Evolutionary conservation across 805 yeast species (phyloP).

Genomic region (Candida oleophila): DNA sequence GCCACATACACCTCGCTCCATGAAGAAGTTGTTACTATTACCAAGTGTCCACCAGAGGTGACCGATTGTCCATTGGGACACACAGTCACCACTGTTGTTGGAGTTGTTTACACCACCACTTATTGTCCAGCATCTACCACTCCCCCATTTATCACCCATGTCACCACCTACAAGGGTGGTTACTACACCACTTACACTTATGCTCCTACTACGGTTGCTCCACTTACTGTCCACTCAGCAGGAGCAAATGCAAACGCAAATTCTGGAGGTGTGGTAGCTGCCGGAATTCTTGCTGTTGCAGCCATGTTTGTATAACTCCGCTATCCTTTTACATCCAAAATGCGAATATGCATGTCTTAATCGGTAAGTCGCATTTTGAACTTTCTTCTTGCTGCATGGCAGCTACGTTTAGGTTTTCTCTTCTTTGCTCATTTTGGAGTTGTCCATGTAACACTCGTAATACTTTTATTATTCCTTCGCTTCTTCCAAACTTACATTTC

Average conservation of each 20-base stretch:
- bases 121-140: conserved; percentile 8
- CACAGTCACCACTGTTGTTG: conserved; percentile 1
- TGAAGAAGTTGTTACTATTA: conserved; percentile 14
- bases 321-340: neutral
- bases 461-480: too few relatives aligned
- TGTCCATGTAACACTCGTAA: too few relatives aligned
- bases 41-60: conserved; percentile 13
- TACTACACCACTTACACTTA: neutral
- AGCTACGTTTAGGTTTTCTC: too few relatives aligned
- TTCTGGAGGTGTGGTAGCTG: conserved; percentile 6
- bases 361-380: too few relatives aligned
- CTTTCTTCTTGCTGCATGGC: too few relatives aligned
- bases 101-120: conserved; percentile 5
- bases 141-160: neutral
- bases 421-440: too few relatives aligned
- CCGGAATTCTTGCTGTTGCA: conserved; percentile 1
- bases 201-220: neutral
- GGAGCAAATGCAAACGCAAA: conserved; percentile 4
- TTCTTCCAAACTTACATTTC: too few relatives aligned
- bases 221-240: conserved; percentile 1
- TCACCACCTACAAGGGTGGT: neutral
- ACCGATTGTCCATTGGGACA: conserved; percentile 9
- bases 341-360: too few relatives aligned
- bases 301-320: neutral
- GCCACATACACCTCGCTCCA: conserved; percentile 3